Base-by-base conservation (phyloP, 345 rosid genomes). In the Garcia nutans region DNA sequence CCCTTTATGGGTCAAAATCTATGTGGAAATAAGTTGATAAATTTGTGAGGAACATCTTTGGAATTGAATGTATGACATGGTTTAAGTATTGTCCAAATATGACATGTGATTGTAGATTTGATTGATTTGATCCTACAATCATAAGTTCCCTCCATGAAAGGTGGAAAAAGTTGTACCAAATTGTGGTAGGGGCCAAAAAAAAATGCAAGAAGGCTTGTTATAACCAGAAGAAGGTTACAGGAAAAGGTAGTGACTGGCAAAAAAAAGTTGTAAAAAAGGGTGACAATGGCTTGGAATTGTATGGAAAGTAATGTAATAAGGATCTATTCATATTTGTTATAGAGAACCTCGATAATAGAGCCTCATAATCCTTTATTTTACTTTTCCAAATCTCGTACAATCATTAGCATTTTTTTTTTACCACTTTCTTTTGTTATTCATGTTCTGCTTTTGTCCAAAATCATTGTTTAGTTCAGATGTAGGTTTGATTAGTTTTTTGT, bases 381-480 rank as follows among this genome's bases (percentile, higher is more conserved):
- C 17, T 16, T 2, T 50, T 42, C 31, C 24, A 8, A 77, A n/a
- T 4, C n/a, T 10, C 65, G 6, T 45, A 64, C 20, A n/a, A 56
- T 33, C 58, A 17, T 11, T 42, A 50, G 13, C 24, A 5, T 20
- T 17, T 3, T 20, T 17, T 3, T 72, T 65, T 60, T 17, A 72
- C 50, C 52, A 6, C 45, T 72, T 84, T 63, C 52, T 66, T 56
- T 26, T 62, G 22, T 57, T 65, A 58, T 23, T 57, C 37, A 28
- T 59, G 33, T 67, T 58, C 42, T 79, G 65, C 26, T 69, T 62
- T 63, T 66, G 52, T 26, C 2, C 72, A 28, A 50, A 26, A 42
- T 77, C 55, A 52, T 62, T 64, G 26, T 70, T 61, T 41, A 49
- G 0, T 42, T 2, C 24, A 7, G n/a, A 49, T 20, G 19, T 57